Percentiles rank a stretch among this genome's conserved stretches.
Conservation (phyloP, 345 rosid genomes). For the Salix exigua region DNA sequence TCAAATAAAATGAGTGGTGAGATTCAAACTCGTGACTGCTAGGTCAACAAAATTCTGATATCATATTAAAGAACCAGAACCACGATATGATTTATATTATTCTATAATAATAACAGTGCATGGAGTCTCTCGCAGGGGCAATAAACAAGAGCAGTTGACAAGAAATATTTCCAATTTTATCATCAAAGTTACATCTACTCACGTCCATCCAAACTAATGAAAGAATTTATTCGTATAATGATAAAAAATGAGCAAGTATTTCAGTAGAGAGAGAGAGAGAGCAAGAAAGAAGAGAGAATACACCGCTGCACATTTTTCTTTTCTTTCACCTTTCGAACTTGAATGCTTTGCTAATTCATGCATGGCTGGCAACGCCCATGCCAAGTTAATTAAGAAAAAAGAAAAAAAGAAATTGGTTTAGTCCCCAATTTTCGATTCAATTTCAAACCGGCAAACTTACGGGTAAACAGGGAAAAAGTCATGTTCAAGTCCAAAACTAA, state of each 20-base stretch:
- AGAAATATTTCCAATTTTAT: conserved; percentile 24
- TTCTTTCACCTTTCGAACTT: conserved; percentile 14
- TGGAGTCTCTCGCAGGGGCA: conserved; percentile 14
- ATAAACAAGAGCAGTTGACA: conserved; percentile 17
- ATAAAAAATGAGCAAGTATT: background rate
- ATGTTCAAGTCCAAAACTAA: conserved; percentile 21
- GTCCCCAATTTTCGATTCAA: conserved; percentile 10
- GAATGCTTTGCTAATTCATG: conserved; percentile 13
- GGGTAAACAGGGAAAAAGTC: conserved; percentile 25
- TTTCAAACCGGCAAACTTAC: conserved; percentile 25
- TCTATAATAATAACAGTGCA: no score
- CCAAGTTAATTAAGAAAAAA: background rate
- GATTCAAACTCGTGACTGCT: no score
- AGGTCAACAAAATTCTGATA: no score
- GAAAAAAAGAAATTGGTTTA: background rate
- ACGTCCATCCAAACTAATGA: conserved; percentile 11
- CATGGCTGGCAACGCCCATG: conserved; percentile 28
- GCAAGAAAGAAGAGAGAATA: no score
- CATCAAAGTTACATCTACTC: conserved; percentile 28
- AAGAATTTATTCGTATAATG: no score
- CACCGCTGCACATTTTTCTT: background rate
- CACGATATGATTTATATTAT: no score
- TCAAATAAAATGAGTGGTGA: no score
- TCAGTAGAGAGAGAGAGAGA: conserved; percentile 3
- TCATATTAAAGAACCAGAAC: no score